Conservation (phyloP, 148 eudicot genomes). For the Rhododendron mucronatum region DNA sequence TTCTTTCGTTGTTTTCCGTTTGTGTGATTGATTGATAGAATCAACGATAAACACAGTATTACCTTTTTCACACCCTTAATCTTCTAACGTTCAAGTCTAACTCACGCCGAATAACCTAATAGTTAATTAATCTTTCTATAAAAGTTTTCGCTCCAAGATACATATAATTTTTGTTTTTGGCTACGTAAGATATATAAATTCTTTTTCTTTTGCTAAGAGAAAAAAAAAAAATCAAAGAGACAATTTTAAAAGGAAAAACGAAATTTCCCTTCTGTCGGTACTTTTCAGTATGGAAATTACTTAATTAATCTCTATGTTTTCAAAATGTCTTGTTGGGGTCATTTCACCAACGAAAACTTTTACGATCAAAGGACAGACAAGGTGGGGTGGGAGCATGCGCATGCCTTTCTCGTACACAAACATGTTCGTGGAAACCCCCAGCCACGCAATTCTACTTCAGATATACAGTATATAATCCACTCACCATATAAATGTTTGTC, state of each 20-base stretch:
- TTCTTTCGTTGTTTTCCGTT: no score
- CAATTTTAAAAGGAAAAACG: background rate
- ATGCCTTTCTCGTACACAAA: conserved; percentile 2
- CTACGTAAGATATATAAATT: no score
- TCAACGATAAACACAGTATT: no score
- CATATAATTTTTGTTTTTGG: no score
- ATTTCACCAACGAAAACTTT: conserved; percentile 7
- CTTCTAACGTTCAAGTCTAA: no score
- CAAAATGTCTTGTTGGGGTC: conserved; percentile 1
- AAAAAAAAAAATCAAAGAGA: no score
- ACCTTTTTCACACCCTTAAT: no score
- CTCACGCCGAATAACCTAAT: no score
- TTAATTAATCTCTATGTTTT: background rate
- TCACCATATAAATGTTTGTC: background rate
- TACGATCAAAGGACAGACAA: background rate
- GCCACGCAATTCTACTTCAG: background rate
- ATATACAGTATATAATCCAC: background rate
- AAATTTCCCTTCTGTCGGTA: background rate
- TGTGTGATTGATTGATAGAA: background rate
- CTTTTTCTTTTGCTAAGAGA: no score
- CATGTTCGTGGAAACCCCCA: background rate
- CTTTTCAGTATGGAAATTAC: background rate
- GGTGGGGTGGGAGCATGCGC: conserved; percentile 5
- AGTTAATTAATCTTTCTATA: no score
- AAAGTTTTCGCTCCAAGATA: background rate